Percentiles rank a stretch among this genome's conserved stretches.
Conservation (phyloP, 2,329 filamentous ascomycete genomes). For the Cyphellophora attinorum region DNA sequence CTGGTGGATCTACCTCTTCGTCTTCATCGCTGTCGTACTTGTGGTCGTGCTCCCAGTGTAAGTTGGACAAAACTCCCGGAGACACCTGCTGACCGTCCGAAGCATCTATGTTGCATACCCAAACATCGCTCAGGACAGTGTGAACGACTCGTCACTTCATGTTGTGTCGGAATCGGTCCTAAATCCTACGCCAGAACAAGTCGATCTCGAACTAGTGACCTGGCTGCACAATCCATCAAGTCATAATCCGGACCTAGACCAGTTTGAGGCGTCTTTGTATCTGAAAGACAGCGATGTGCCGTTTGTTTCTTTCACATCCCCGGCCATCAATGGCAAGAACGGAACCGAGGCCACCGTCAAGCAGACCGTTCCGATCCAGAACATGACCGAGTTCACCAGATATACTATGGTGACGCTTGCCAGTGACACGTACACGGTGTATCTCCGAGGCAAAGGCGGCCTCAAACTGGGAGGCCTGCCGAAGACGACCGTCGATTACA, state of each 20-base stretch:
- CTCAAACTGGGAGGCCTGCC: constrained; percentile 43
- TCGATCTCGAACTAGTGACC: constrained; percentile 40
- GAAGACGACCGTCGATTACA: constrained; percentile 42
- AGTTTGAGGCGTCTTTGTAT: constrained; percentile 43
- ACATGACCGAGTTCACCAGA: constrained; percentile 36
- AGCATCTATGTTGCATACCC: constrained; percentile 52
- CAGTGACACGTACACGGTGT: constrained; percentile 39
- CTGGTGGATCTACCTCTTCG: constrained; percentile 47
- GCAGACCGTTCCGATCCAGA: constrained; percentile 32
- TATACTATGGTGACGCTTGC: constrained; percentile 41
- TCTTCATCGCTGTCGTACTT: constrained; percentile 41
- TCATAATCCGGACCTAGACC: constrained; percentile 45
- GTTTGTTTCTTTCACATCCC: constrained; percentile 38
- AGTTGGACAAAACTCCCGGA: constrained; percentile 20
- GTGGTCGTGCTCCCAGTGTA: constrained; percentile 49
- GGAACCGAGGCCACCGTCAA: constrained; percentile 32
- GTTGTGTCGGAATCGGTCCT: constrained; percentile 42
- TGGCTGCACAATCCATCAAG: constrained; percentile 38
- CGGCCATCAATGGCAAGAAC: constrained; percentile 32
- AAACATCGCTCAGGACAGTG: constrained; percentile 44
- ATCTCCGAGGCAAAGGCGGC: constrained; percentile 41
- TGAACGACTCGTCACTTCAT: constrained; percentile 42
- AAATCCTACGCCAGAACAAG: constrained; percentile 37
- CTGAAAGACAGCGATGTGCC: constrained; percentile 31
- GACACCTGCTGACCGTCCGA: constrained; percentile 1